Evolutionary conservation across 2,329 filamentous ascomycete genomes (phyloP), one percentile per base, ranked within the genome.

Genomic region (Calonectria ilicicola): DNA sequence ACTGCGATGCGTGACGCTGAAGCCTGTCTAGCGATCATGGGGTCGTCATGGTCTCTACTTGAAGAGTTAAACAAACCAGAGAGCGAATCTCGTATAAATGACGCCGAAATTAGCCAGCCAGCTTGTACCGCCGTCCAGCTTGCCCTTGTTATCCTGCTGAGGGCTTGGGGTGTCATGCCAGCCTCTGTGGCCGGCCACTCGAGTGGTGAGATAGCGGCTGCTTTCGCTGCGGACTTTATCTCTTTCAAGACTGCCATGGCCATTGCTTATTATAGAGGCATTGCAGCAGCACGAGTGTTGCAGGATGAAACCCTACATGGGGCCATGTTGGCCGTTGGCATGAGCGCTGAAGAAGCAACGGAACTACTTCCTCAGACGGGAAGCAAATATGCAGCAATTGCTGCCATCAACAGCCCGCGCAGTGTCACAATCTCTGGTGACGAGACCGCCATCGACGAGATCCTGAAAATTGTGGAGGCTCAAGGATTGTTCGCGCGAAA

Each of bases 111-210:
- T 35, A 79, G 78, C 29, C 86, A 87, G 68, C 82, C 86, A 0
- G 53, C 85, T 0, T 86, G 82, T 63, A 86, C 85, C 0, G 84
- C 84, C 0, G 35, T 88, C 0, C 86, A 88, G 72, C 75, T 87
- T 5, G 84, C 77, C 3, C 71, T 87, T 0, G 78, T 85, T 1
- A 80, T 85, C 21, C 76, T 87, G 1, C 75, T 84, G 23, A 67
- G 69, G 29, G 69, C 74, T 26, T 82, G 80, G 73, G 77, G 75
- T 9, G 66, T 84, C 10, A 58, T 40, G 7, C 81, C 81, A 7
- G 29, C 70, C 9, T 72, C 73, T 12, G 80, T 82, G 3, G 74
- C 78, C 3, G 81, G 83, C 0, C 83, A 84, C 58, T 83, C 81
- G 2, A 81, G 78, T 40, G 83, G 83, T 3, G 83, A 84, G 71